Base-by-base conservation (phyloP, 495 filamentous ascomycete genomes). In the Trichoderma virens region DNA sequence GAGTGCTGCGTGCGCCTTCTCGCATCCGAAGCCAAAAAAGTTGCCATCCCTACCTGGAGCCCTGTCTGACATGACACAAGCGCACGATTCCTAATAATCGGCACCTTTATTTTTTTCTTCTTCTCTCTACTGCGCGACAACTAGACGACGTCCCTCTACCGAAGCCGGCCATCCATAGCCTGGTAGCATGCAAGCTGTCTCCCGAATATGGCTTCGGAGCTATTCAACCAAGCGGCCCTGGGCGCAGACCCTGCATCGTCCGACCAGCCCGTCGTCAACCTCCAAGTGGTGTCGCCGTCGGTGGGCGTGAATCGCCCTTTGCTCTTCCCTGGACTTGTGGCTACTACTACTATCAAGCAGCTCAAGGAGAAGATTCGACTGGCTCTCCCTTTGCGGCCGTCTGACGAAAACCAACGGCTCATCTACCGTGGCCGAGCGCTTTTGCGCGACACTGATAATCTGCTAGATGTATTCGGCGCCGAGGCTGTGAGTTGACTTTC, bases 211-310 rank as follows among this genome's bases (percentile, higher is more conserved):
- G 68, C 71, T 30, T 66, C 71, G 51, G 65, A 74, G 14, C 67
- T 62, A 31, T 45, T 65, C 54, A 30, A 38, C 32, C n/a, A 68
- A 28, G 59, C 69, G 18, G 69, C 61, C 31, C 39, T 64, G 65
- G 32, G 62, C 62, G 56, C 68, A 64, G 65, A 23, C 2, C 7
- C 65, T 14, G 68, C 69, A 43, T 39, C 68, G 41, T 27, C 64
- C 38, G 39, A 59, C 11, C 39, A 60, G 56, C 59, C 69, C 45
- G 69, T 66, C 14, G 78, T 90, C 67, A 83, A 80, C 32, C 74
- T 92, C 32, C 79, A 88, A 67, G 76, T 91, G 51, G 67, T 90
- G 11, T 90, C 86, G 67, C 88, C 87, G 3, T 86, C 86, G 1
- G 69, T 79, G 34, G 82, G 83, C 28, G 77, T 86, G 56, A 78